Evolutionary conservation across 1,284 basidiomycete species (phyloP), one percentile per base, ranked within the genome.

Genomic region (Ganoderma lucidum): DNA sequence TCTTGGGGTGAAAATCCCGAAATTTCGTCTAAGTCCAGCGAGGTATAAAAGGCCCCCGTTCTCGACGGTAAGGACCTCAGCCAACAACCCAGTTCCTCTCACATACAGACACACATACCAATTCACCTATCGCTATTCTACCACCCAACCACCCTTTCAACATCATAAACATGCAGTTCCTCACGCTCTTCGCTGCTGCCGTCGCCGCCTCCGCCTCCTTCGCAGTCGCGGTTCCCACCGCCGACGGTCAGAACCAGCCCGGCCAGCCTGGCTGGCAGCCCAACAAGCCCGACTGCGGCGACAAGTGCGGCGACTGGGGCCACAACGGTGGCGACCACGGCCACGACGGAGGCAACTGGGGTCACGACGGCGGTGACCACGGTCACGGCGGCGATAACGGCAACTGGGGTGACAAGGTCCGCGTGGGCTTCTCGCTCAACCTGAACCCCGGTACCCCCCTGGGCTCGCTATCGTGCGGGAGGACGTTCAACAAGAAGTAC

Each of bases 151-250:
- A 17, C 28, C n/a, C 23, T n/a, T 32, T 14, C 30, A 55, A 17
- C 30, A 55, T 32, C 53, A 32, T 32, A 15, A 58, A n/a, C 17
- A 58, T 58, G 56, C 56, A 58, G 32, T 58, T 58, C 56, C 19
- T 37, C 19, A 37, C 32, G 17, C 32, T 58, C 8, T 35, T 58
- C 32, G 19, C 56, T 37, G 56, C 56, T n/a, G 15, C 17, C 56
- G 9, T 58, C 32, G 56, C 56, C 17, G 35, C 32, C 15, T 35
- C 19, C 56, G 17, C 17, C 19, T n/a, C 35, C 32, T 30, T 37
- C 8, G 56, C 32, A 12, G 17, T 9, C 17, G 56, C 56, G 15
- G 56, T 10, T 19, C 56, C 30, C 6, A 32, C 32, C 35, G 53
- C 23, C 23, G 23, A 23, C 23, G 23, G 23, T 23, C 23, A 23